phyloP scores from a whole-genome alignment of 106 monocot species.

The Ottelia alismoides region DNA sequence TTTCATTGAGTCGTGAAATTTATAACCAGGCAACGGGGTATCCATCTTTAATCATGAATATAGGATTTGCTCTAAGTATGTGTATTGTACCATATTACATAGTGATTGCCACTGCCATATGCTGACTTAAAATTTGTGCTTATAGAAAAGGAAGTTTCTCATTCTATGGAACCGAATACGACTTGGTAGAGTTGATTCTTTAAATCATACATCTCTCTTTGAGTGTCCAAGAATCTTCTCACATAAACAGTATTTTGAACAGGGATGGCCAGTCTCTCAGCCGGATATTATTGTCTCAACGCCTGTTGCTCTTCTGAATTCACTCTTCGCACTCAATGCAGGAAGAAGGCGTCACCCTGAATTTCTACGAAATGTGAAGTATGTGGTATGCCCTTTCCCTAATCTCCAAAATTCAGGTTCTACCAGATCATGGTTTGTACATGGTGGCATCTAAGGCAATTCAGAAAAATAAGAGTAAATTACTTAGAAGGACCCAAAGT shows the following conservation, averaged over 20 bases:
- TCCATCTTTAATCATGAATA: too few relatives aligned
- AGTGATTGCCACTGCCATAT: too few relatives aligned
- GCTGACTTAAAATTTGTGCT: neutral
- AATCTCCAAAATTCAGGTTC: too few relatives aligned
- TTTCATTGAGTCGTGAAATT: neutral
- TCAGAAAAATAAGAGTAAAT: too few relatives aligned
- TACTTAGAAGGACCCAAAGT: too few relatives aligned
- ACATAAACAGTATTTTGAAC: conserved; percentile 12
- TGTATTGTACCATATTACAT: too few relatives aligned
- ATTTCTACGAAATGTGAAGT: conserved; percentile 62
- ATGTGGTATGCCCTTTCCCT: conserved; percentile 44
- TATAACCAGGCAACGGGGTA: neutral
- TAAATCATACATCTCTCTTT: neutral
- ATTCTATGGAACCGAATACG: neutral
- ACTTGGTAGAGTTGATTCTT: neutral
- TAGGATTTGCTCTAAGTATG: too few relatives aligned
- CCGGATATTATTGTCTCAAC: conserved; percentile 90
- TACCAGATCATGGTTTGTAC: too few relatives aligned
- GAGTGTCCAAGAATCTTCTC: neutral
- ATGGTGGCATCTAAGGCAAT: too few relatives aligned
- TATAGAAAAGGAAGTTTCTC: neutral
- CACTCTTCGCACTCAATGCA: conserved; percentile 53
- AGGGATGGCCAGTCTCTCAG: conserved; percentile 82
- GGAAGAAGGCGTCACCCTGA: conserved; percentile 51
- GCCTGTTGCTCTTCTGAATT: conserved; percentile 94